Evolutionary conservation across 2,329 filamentous ascomycete species (phyloP), one percentile per base, ranked within the genome.

Genomic region (Arthrobotrys entomopaga): DNA sequence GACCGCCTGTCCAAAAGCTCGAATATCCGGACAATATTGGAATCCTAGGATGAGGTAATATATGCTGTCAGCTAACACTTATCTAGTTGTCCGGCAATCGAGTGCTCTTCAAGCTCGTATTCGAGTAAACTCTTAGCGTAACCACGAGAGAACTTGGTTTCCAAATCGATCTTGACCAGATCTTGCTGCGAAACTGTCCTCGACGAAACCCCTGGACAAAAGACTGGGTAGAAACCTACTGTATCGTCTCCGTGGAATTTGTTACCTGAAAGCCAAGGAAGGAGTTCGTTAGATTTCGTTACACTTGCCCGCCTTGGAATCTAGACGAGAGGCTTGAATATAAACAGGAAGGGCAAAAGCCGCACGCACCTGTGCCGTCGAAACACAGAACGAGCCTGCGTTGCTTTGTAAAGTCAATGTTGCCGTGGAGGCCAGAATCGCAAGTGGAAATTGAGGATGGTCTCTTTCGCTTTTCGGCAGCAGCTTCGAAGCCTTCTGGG

Each of bases 11-110:
- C 83, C 20, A 86, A 76, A 79, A 81, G 81, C 26, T 80, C 67
- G 65, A 79, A 80, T 8, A 87, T 80, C 77, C 86, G 86, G 60
- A 86, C 83, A 1, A 87, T 84, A 63, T 87, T 87, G 15, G 84
- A 86, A 77, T 87, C 85, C 3, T 82, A 48, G 15, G 42, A 46
- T 46, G 16, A 15, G 29, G 10, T 56, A 34, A 20, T 22, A 24
- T 38, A 34, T 20, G 40, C 29, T 20, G 58, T 71, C 53, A 71
- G 66, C 59, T 6, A n/a, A n/a, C n/a, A n/a, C n/a, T n/a, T n/a
- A 8, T 34, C 29, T 34, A 8, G 10, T 5, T 34, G 10, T 10
- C 10, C 29, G 29, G 29, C 29, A 34, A 34, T 34, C 10, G 29
- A 34, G 29, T 10, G 29, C 5, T 34, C 29, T 34, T 34, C 29